Conservation (phyloP, 805 yeast species). For the Tetrapisispora pingtungensis region DNA sequence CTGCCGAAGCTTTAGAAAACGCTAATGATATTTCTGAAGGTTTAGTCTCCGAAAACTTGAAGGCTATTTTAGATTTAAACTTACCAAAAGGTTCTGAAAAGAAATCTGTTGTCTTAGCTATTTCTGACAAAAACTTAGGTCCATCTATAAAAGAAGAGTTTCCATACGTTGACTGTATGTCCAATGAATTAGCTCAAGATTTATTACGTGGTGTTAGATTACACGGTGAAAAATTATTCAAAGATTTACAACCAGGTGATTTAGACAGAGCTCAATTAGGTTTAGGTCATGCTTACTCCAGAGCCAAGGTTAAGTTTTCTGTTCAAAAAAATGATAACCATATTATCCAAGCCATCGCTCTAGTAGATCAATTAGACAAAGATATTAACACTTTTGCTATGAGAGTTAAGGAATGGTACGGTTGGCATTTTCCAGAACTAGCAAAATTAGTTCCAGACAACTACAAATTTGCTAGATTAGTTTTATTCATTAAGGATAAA, state of each 20-base stretch:
- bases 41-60: slow-evolving; percentile 83
- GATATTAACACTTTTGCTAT: slow-evolving; percentile 94
- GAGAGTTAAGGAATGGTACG: slow-evolving; percentile 98
- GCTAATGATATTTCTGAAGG: slow-evolving; percentile 98
- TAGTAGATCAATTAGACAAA: slow-evolving; percentile 94
- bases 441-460: slow-evolving; percentile 87
- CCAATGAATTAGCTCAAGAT: slow-evolving; percentile 91
- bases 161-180: slow-evolving; percentile 81
- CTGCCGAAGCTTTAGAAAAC: slow-evolving; percentile 97
- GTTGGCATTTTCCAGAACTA: slow-evolving; percentile 98
- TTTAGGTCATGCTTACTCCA: slow-evolving; percentile 96
- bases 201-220: slow-evolving; percentile 89
- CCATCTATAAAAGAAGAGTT: slow-evolving; percentile 89
- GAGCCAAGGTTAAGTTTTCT: slow-evolving; percentile 97
- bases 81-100: slow-evolving; percentile 67
- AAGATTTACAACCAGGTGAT: slow-evolving; percentile 90
- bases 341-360: slow-evolving; percentile 96
- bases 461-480: slow-evolving; percentile 74
- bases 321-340: slow-evolving; percentile 99
- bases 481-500: slow-evolving; percentile 78
- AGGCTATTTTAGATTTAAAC: slow-evolving; percentile 80
- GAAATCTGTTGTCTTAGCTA: slow-evolving; percentile 65
- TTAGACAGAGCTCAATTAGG: slow-evolving; percentile 97
- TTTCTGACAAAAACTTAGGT: slow-evolving; percentile 90
- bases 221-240: slow-evolving; percentile 79